Percentiles rank a stretch among this genome's conserved stretches.
phyloP scores from a whole-genome alignment of 495 filamentous ascomycete species.

The Articulospora tetracladia region DNA sequence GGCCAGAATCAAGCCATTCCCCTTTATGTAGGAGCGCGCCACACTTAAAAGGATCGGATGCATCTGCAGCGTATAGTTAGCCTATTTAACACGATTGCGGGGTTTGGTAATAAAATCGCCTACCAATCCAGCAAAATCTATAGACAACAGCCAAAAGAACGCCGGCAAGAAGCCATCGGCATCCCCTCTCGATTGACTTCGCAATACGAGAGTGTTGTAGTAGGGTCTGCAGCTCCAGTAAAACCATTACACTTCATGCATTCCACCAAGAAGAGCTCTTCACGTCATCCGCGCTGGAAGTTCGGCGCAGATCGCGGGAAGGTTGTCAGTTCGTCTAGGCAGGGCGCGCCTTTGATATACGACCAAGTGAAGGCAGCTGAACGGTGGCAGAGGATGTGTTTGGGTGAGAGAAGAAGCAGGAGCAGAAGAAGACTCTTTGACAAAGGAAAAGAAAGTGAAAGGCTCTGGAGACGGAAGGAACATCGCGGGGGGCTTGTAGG shows the following conservation, averaged over 20 bases:
- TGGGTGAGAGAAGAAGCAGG: neutral
- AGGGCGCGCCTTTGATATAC: neutral
- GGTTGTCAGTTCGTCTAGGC: neutral
- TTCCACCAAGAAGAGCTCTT: neutral
- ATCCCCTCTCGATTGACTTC: neutral
- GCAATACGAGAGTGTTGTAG: neutral
- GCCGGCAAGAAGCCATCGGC: slow-evolving; percentile 21
- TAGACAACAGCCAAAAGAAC: slow-evolving; percentile 29
- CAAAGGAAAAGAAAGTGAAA: neutral
- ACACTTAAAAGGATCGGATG: slow-evolving; percentile 51
- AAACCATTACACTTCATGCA: neutral
- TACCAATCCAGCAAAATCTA: slow-evolving; percentile 35
- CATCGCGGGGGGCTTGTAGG: neutral
- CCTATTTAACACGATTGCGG: neutral
- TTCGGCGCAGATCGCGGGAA: neutral
- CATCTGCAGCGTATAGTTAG: slow-evolving; percentile 29
- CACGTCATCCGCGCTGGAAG: neutral
- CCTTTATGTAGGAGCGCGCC: slow-evolving; percentile 47
- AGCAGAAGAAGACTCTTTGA: neutral
- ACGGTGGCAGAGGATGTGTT: neutral
- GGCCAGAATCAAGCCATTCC: slow-evolving; percentile 44
- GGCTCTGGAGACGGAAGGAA: neutral
- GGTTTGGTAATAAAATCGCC: neutral
- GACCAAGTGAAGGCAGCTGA: neutral
- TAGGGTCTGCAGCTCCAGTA: neutral